phyloP scores from a whole-genome alignment of 139 green algal species.

The Haematococcus lacustris region DNA sequence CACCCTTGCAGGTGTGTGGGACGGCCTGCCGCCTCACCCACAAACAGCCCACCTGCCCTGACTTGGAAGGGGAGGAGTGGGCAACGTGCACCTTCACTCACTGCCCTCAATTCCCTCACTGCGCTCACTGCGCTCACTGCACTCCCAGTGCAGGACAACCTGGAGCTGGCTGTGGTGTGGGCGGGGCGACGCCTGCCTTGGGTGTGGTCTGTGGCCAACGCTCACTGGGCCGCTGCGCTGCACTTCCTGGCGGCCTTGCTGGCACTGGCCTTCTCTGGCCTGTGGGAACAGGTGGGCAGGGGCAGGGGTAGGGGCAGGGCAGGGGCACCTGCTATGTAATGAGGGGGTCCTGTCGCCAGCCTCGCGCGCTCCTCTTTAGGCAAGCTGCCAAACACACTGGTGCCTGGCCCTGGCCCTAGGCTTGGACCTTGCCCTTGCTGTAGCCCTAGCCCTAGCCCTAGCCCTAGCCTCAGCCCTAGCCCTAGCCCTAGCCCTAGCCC shows the following conservation, averaged over 20 bases:
- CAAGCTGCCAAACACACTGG: neutral
- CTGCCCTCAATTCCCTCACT: too few species aligned
- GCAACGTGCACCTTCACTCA: too few species aligned
- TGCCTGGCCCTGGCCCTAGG: too few species aligned
- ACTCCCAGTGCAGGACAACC: constrained; percentile 39
- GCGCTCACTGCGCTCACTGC: too few species aligned
- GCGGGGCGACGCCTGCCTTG: neutral
- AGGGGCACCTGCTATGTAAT: neutral
- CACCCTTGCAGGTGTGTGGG: constrained; percentile 48
- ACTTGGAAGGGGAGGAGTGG: too few species aligned
- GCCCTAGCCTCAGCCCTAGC: neutral
- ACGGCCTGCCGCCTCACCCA: too few species aligned
- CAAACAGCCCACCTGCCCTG: too few species aligned
- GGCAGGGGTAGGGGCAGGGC: neutral
- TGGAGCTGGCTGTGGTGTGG: constrained; percentile 26
- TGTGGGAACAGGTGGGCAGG: constrained; percentile 53
- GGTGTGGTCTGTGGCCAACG: constrained; percentile 1
- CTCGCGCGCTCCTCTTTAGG: neutral
- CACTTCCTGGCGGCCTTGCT: constrained; percentile 60
- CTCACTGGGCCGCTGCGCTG: constrained; percentile 36
- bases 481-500: neutral
- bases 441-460: neutral
- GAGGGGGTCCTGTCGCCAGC: neutral
- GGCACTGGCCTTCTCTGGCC: constrained; percentile 46
- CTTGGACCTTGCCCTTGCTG: constrained; percentile 22